Percentiles rank a stretch among this genome's conserved stretches.
Evolutionary conservation across 345 rosid genomes (phyloP).

Genomic region (Citrus reticulata): DNA sequence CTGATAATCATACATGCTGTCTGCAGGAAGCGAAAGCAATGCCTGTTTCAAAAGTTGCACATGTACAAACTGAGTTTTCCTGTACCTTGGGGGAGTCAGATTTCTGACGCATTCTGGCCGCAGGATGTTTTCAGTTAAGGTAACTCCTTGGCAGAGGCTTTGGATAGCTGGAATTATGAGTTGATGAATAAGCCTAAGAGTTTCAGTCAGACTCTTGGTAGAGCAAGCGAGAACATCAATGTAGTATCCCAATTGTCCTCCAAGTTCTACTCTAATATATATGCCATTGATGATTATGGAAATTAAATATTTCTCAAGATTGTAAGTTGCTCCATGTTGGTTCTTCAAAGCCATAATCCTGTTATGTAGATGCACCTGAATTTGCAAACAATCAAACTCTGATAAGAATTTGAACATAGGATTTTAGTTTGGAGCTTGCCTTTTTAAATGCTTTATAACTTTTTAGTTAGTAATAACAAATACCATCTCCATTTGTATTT

Average conservation of each 20-base stretch:
- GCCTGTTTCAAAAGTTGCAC: conserved; percentile 77
- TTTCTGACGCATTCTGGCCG: conserved; percentile 80
- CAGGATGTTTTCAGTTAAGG: conserved; percentile 68
- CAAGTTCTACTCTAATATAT: conserved; percentile 79
- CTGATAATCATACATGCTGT: conserved; percentile 88
- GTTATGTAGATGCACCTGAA: conserved; percentile 85
- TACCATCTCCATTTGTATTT: neutral
- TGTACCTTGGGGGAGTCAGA: conserved; percentile 69
- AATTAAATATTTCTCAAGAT: conserved; percentile 77
- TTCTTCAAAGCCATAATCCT: conserved; percentile 67
- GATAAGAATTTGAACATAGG: conserved; percentile 1
- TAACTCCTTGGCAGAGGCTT: conserved; percentile 74
- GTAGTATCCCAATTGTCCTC: conserved; percentile 84
- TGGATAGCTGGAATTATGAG: conserved; percentile 81
- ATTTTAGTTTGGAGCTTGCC: neutral
- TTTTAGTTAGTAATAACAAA: neutral
- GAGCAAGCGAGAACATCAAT: conserved; percentile 90
- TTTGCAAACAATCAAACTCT: conserved; percentile 8
- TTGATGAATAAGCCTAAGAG: conserved; percentile 70
- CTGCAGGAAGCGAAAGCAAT: conserved; percentile 84
- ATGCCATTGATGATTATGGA: conserved; percentile 73
- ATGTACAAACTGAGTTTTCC: conserved; percentile 63
- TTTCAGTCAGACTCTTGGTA: conserved; percentile 82
- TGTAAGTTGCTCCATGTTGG: conserved; percentile 86
- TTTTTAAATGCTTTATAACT: neutral